These are phyloP conservation scores for Plectranthus barbatus DNA, from an alignment of 257 asterid genomes.

Conservation along the genomic window DNA sequence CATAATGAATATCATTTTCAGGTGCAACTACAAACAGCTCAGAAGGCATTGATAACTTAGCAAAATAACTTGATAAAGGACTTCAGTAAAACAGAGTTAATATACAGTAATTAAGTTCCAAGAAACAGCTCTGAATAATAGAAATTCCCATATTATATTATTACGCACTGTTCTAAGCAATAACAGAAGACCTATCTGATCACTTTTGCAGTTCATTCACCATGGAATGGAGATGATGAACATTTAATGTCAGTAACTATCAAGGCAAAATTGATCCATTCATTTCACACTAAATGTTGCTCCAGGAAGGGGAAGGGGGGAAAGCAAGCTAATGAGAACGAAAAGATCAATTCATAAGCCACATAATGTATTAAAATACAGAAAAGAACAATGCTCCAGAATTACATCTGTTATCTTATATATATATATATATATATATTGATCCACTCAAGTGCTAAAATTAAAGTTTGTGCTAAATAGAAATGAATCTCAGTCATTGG, in stretches of 20 bases:
- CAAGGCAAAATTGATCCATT: no score
- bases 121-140: not conserved
- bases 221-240: not conserved
- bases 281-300: not conserved
- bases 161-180: not conserved
- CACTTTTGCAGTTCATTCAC: not conserved
- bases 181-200: not conserved
- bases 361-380: not conserved
- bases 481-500: no score
- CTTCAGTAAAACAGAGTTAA: not conserved
- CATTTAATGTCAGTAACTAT: no score
- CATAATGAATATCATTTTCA: not conserved
- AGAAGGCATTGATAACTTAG: not conserved
- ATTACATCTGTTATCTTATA: no score
- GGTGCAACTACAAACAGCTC: not conserved
- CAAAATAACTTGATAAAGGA: not conserved
- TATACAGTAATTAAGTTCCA: not conserved
- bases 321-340: not conserved
- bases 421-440: no score
- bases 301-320: not conserved
- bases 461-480: no score
- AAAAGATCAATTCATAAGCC: not conserved
- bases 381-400: no score
- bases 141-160: not conserved
- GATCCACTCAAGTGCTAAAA: no score